These are phyloP conservation scores for Ceratobasidium sp. DNA, from an alignment of 1,284 basidiomycete genomes.

Conservation along the genomic window DNA sequence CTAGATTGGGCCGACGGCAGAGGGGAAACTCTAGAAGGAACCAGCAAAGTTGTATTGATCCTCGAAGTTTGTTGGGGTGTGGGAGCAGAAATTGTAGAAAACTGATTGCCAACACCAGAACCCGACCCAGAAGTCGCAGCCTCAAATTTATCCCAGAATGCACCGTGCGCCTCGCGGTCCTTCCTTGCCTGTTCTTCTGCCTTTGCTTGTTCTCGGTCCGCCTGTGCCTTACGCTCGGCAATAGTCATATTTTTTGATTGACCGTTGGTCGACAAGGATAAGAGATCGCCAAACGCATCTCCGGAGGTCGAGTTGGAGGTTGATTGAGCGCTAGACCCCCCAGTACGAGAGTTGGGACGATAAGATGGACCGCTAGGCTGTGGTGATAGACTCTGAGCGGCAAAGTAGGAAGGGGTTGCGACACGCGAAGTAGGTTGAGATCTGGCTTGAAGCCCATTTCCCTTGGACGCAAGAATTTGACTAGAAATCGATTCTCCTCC, in stretches of 20 bases:
- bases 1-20: conserved; percentile 54
- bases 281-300: conserved; percentile 43
- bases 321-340: background rate
- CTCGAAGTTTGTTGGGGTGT: conserved; percentile 60
- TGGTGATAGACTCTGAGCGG: conserved; percentile 8
- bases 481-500: conserved; percentile 8
- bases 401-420: conserved; percentile 30
- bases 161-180: conserved; percentile 58
- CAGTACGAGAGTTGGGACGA: conserved; percentile 20
- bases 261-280: conserved; percentile 16
- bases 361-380: conserved; percentile 19
- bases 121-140: conserved; percentile 49
- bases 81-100: conserved; percentile 72
- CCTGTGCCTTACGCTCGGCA: conserved; percentile 53
- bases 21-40: conserved; percentile 50
- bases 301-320: background rate
- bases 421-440: conserved; percentile 34
- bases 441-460: background rate
- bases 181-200: conserved; percentile 55
- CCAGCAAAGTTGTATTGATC: conserved; percentile 11
- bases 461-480: conserved; percentile 27
- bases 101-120: conserved; percentile 49
- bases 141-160: conserved; percentile 64
- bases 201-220: conserved; percentile 56
- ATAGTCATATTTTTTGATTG: conserved; percentile 44